These are phyloP conservation scores for Diospyros lotus DNA, from an alignment of 148 eudicot genomes.

Conservation along the genomic window DNA sequence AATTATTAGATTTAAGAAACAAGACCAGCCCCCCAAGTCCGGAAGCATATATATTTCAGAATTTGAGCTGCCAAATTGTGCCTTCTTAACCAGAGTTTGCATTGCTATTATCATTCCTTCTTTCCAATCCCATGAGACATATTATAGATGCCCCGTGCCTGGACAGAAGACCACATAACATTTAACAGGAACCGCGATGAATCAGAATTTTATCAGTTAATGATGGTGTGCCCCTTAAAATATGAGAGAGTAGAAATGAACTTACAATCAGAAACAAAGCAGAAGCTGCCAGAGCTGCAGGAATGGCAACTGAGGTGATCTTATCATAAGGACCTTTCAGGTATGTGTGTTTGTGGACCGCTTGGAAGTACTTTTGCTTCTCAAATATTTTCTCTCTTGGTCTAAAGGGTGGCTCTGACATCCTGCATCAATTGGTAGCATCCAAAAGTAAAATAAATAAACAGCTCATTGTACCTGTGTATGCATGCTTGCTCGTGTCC, in stretches of 20 bases:
- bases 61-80: constrained; percentile 1
- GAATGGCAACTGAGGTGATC: constrained; percentile 91
- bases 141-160: constrained; percentile 80
- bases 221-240: neutral
- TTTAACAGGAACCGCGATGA: too few relatives aligned
- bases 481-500: too few relatives aligned
- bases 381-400: constrained; percentile 77
- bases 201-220: neutral
- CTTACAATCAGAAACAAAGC: constrained; percentile 65
- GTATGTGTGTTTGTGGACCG: constrained; percentile 64
- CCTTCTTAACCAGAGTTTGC: neutral
- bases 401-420: constrained; percentile 68
- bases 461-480: too few relatives aligned
- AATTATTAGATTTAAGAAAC: neutral
- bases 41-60: constrained; percentile 5
- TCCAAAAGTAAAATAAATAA: neutral
- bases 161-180: constrained; percentile 7
- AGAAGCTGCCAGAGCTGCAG: constrained; percentile 65
- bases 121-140: constrained; percentile 94
- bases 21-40: neutral
- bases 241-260: constrained; percentile 13
- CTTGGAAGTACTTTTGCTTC: constrained; percentile 71
- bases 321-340: constrained; percentile 77
- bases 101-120: constrained; percentile 53
- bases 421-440: constrained; percentile 39